Conservation (phyloP, 768 basidiomycete species). For the Rhodocollybia butyracea region DNA sequence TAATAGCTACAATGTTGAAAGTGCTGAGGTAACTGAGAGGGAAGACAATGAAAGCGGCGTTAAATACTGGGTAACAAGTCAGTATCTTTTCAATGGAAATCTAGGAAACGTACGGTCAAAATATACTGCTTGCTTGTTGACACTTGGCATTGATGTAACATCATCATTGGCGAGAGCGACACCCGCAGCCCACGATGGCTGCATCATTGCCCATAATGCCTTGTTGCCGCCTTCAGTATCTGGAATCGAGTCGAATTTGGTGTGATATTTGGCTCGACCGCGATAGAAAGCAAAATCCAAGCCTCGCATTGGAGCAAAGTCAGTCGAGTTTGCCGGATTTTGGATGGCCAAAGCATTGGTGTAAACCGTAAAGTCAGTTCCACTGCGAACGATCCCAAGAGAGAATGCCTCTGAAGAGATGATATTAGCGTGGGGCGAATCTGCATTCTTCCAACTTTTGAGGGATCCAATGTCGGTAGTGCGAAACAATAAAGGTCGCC, state of each 20-base stretch:
- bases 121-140: slow-evolving; percentile 43
- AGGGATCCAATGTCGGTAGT: slow-evolving; percentile 59
- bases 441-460: slow-evolving; percentile 49
- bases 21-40: slow-evolving; percentile 47
- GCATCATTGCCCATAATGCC: slow-evolving; percentile 80
- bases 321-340: background rate
- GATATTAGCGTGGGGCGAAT: slow-evolving; percentile 72
- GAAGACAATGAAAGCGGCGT: slow-evolving; percentile 50
- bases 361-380: slow-evolving; percentile 76
- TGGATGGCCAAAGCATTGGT: slow-evolving; percentile 14
- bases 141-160: slow-evolving; percentile 17
- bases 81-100: too few species aligned
- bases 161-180: slow-evolving; percentile 48
- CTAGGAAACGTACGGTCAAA: slow-evolving; percentile 61
- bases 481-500: slow-evolving; percentile 76
- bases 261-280: slow-evolving; percentile 74
- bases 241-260: slow-evolving; percentile 65
- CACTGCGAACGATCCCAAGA: slow-evolving; percentile 60
- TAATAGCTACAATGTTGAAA: slow-evolving; percentile 55
- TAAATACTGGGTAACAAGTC: too few species aligned
- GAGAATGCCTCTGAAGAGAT: slow-evolving; percentile 68
- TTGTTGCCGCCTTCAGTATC: slow-evolving; percentile 50
- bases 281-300: slow-evolving; percentile 80
- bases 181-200: slow-evolving; percentile 55
- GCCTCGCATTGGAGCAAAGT: slow-evolving; percentile 52